A percentile compares a stretch with the other conserved stretches of the same genome.
Conservation (phyloP, 2,329 filamentous ascomycete species). For the Pyrenochaeta sp. region DNA sequence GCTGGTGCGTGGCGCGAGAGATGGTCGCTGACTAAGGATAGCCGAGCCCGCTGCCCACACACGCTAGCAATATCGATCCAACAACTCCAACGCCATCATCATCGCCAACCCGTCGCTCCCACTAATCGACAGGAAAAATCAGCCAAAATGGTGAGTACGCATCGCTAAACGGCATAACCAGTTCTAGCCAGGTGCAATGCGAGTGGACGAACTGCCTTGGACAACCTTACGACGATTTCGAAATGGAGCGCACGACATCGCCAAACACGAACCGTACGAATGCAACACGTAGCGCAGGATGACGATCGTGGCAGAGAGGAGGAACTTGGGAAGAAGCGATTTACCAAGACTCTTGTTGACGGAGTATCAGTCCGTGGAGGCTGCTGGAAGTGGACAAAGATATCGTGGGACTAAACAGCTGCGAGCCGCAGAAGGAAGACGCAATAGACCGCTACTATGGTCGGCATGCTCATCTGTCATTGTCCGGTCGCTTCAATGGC, state of each 20-base stretch:
- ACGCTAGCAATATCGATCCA: conserved; percentile 34
- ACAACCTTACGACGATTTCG: conserved; percentile 28
- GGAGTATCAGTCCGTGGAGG: too few species aligned
- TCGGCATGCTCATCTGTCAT: too few species aligned
- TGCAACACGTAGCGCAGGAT: too few species aligned
- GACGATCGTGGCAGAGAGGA: too few species aligned
- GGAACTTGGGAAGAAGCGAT: too few species aligned
- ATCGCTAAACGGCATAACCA: conserved; percentile 1
- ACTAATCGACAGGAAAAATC: conserved; percentile 47
- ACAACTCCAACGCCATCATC: conserved; percentile 38
- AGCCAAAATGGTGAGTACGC: conserved; percentile 51
- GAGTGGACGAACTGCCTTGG: conserved; percentile 30
- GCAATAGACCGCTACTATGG: too few species aligned
- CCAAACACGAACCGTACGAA: conserved; percentile 3
- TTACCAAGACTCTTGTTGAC: too few species aligned
- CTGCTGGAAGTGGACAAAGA: too few species aligned
- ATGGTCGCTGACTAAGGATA: conserved; percentile 31
- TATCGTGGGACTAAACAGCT: too few species aligned
- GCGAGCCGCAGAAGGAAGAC: too few species aligned
- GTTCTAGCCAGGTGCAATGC: conserved; percentile 31
- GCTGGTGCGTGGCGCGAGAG: conserved; percentile 21
- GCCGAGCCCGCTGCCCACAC: conserved; percentile 43
- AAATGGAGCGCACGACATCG: conserved; percentile 18
- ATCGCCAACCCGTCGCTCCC: conserved; percentile 44
- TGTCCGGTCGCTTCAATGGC: too few species aligned